Evolutionary conservation across 805 yeast species (phyloP), one percentile per base, ranked within the genome.

Genomic region (Kodamaea jinghongensis): DNA sequence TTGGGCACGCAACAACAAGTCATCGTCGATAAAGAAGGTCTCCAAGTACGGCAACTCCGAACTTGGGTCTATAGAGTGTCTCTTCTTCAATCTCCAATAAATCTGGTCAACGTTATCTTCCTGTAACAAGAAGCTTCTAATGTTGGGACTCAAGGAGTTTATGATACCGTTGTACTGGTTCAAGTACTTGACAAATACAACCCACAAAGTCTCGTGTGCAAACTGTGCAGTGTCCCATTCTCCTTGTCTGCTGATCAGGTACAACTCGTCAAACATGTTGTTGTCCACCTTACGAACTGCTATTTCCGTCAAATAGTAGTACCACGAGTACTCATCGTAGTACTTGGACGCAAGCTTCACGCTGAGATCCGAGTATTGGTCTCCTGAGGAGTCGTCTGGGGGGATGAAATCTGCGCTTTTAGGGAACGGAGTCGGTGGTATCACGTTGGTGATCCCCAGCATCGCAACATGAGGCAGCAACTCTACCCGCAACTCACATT

Each of bases 201-300:
- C 35, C 68, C 68, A 65, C 8, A 57, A 45, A 2, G 39, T 26
- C 17, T 49, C 47, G 2, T 48, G 34, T 5, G 45, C 44, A 41
- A 62, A 65, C 16, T 47, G 42, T 0, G 48, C 44, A 29, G 44
- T 49, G 29, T 58, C 64, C 63, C 69, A 65, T 4, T 42, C 28
- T 5, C 31, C 31, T 4, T 43, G 33, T 5, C 38, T 25, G 2
- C 33, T 28, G 6, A 44, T 34, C 15, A 46, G 51, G 25, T 42
- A 43, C 7, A 63, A 34, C 23, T 67, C 70, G 43, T 65, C 63
- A 41, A 47, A 61, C 52, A 67, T 48, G 17, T 45, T 51, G 47
- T 67, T 67, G 41, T 66, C 73, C 13, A 65, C 55, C 47, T 66
- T 65, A 20, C 71, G 47, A 13, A 64, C 61, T 0, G 73, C 73